phyloP scores from a whole-genome alignment of 2,329 filamentous ascomycete species.

The Fusarium odoratissimum region DNA sequence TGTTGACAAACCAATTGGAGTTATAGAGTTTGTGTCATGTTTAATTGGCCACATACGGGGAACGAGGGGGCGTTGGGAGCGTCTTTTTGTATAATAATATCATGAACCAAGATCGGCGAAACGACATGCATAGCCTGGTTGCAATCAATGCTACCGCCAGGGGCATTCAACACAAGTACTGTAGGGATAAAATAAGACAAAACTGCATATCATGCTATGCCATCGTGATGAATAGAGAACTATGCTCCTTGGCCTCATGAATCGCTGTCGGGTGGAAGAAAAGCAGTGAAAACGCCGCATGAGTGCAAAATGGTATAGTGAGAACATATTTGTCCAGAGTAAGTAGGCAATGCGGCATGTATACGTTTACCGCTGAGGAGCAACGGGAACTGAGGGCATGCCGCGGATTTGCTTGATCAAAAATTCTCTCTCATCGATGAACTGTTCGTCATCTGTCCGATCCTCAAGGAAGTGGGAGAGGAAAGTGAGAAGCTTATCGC shows the following conservation, averaged over 20 bases:
- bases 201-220: constrained; percentile 22
- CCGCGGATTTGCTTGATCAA: constrained; percentile 91
- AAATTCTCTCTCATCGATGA: constrained; percentile 97
- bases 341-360: background rate
- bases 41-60: constrained; percentile 35
- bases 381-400: constrained; percentile 69
- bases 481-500: constrained; percentile 89
- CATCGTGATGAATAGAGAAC: constrained; percentile 24
- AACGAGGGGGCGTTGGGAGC: constrained; percentile 43
- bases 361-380: constrained; percentile 57
- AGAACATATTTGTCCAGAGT: background rate
- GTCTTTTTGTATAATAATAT: constrained; percentile 45
- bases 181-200: constrained; percentile 18
- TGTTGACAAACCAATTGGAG: constrained; percentile 28
- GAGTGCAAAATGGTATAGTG: constrained; percentile 24
- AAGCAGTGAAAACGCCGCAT: constrained; percentile 23
- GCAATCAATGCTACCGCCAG: constrained; percentile 18
- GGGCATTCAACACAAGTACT: constrained; percentile 12
- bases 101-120: constrained; percentile 34
- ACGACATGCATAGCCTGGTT: constrained; percentile 15
- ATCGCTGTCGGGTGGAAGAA: constrained; percentile 10
- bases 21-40: constrained; percentile 38
- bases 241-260: constrained; percentile 20
- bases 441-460: constrained; percentile 96
- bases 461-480: constrained; percentile 93